Evolutionary conservation across 441 rosid genomes (phyloP).

Genomic region (Mallotus japonicus): DNA sequence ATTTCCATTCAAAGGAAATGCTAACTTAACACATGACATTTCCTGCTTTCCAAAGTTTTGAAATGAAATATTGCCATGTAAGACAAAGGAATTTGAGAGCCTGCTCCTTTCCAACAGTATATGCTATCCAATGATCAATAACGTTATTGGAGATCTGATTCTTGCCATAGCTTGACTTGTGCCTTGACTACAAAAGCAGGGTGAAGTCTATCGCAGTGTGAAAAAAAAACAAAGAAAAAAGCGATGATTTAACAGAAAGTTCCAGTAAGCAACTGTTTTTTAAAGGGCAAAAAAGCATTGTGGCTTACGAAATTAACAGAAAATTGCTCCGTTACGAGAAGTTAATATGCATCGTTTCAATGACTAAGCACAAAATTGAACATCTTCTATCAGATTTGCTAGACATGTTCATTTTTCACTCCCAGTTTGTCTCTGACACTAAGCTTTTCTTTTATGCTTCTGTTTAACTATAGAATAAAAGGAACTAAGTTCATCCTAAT

Average conservation of each 20-base stretch:
- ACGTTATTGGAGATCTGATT: not conserved
- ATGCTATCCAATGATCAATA: not conserved
- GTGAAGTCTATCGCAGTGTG: not conserved
- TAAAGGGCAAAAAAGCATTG: not conserved
- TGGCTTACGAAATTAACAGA: not conserved
- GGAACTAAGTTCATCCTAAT: not conserved
- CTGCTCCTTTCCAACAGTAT: not conserved
- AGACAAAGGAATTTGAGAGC: not conserved
- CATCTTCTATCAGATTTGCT: not conserved
- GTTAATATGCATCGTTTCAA: not conserved
- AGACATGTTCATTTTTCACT: not conserved
- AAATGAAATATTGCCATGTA: not conserved
- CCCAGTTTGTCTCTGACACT: not conserved
- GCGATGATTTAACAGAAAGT: not conserved
- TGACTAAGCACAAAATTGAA: not conserved
- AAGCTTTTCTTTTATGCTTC: constrained; percentile 3
- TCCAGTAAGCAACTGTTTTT: not conserved
- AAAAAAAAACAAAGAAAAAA: not conserved
- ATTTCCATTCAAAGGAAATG: not conserved
- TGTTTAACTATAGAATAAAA: not conserved
- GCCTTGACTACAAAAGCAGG: not conserved
- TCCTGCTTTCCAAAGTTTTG: not conserved
- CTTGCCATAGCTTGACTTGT: not conserved
- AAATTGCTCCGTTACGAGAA: not conserved
- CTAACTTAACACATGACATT: not conserved